Evolutionary conservation across 192 early-diverging fungal species (phyloP).

Genomic region (Coemansia asiatica): DNA sequence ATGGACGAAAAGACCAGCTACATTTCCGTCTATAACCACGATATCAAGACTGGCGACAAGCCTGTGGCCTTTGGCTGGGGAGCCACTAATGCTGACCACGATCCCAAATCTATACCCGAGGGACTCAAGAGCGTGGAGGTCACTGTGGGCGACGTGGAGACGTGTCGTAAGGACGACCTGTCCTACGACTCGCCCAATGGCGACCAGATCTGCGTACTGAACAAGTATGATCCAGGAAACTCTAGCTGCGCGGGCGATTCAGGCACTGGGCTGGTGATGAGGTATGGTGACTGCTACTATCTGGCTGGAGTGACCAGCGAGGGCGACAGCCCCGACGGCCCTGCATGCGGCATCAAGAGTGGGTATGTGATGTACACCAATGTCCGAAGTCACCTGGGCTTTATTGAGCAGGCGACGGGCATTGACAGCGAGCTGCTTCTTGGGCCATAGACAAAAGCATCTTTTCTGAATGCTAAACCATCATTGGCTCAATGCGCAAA

Average conservation of each 20-base stretch:
- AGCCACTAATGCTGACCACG: not conserved
- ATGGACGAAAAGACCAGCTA: not conserved
- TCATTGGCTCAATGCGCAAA: too few relatives aligned
- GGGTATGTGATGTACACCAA: slow-evolving; percentile 8
- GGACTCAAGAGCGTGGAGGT: not conserved
- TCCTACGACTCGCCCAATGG: slow-evolving; percentile 4
- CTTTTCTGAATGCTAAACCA: too few relatives aligned
- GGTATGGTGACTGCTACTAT: not conserved
- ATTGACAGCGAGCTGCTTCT: not conserved
- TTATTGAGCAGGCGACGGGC: not conserved
- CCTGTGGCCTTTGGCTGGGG: not conserved
- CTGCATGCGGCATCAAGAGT: not conserved
- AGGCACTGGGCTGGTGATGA: not conserved
- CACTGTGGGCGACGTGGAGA: slow-evolving; percentile 3
- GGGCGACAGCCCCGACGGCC: not conserved
- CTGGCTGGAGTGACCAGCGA: slow-evolving; percentile 5
- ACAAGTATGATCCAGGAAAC: not conserved
- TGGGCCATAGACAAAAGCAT: not conserved
- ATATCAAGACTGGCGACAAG: not conserved
- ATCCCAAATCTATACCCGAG: not conserved
- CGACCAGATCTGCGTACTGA: not conserved
- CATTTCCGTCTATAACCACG: not conserved
- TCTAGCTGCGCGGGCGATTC: slow-evolving; percentile 6
- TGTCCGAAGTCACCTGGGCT: slow-evolving; percentile 2
- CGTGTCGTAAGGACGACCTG: not conserved